Base-by-base conservation (phyloP, 1,284 basidiomycete genomes). In the Malassezia slooffiae region DNA sequence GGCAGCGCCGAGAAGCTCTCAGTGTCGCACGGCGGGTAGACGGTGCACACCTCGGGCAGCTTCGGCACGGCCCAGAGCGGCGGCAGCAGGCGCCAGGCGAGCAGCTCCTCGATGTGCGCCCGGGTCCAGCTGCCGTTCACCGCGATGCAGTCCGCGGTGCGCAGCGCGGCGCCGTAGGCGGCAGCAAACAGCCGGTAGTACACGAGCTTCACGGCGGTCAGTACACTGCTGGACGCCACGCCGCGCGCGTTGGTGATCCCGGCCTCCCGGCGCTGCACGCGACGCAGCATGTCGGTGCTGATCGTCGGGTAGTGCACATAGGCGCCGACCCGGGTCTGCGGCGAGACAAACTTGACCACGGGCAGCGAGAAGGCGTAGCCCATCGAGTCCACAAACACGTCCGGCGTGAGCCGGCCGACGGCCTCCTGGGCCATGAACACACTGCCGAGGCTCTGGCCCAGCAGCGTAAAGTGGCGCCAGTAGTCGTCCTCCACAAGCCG, bases 291-390 rank as follows among this genome's bases (percentile, higher is more conserved):
- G 55, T 90, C 82, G 1, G 82, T 83, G 65, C 85, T 70, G 64
- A 97, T 91, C 6, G 86, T 91, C 0, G 91, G 91, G 63, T 95
- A 99, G 71, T 99, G 93, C 4, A 90, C 80, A 64, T 97, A 97
- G 17, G 87, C 82, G 2, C 84, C 89, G 12, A 91, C 76, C 0
- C 84, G 81, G 16, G 85, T 74, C 9, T 74, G 70, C 3, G 75
- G 74, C 1, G 44, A 37, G 5, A 91, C 69, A 28, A 79, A 70
- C 4, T 77, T 73, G 3, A 87, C 81, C 11, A 85, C 72, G 3
- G 83, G 85, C 62, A 85, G 89, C 0, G 86, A 85, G 63, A 96
- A 96, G 0, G 87, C 88, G 62, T 93, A 95, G 19, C 93, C 91
- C 89, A 96, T 96, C 0, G 90, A 89, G 68, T 97, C 90, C 38